Evolutionary conservation across 495 filamentous ascomycete genomes (phyloP).

Genomic region (Penicillium chermesinum): DNA sequence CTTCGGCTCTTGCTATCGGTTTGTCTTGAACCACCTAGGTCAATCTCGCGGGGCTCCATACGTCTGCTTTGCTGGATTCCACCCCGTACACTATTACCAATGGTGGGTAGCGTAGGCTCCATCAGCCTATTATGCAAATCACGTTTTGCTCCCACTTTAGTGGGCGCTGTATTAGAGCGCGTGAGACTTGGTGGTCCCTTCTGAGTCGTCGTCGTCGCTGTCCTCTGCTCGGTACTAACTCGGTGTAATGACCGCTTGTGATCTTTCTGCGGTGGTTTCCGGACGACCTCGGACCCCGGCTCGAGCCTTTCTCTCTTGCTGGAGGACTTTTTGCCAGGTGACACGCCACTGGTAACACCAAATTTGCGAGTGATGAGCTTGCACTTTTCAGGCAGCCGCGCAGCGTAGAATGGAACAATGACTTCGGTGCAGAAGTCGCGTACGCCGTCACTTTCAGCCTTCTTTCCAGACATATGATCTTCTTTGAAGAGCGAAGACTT

Average conservation of each 20-base stretch:
- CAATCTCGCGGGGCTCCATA: slow-evolving; percentile 62
- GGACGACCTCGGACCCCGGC: slow-evolving; percentile 52
- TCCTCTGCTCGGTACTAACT: slow-evolving; percentile 65
- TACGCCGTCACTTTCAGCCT: slow-evolving; percentile 51
- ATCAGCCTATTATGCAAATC: slow-evolving; percentile 16
- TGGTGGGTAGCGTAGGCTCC: slow-evolving; percentile 32
- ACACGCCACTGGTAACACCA: slow-evolving; percentile 64
- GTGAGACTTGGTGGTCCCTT: slow-evolving; percentile 37
- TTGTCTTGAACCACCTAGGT: slow-evolving; percentile 53
- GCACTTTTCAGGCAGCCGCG: slow-evolving; percentile 77
- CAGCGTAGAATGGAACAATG: slow-evolving; percentile 85
- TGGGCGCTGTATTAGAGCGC: slow-evolving; percentile 45
- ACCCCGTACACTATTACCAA: slow-evolving; percentile 36
- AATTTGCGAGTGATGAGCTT: slow-evolving; percentile 78
- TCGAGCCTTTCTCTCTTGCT: slow-evolving; percentile 31
- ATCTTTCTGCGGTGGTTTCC: slow-evolving; percentile 43
- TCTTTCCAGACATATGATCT: slow-evolving; percentile 37
- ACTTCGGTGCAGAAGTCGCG: slow-evolving; percentile 88
- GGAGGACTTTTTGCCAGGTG: slow-evolving; percentile 40
- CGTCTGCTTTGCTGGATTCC: slow-evolving; percentile 56
- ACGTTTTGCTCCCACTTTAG: slow-evolving; percentile 50
- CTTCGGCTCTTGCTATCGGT: slow-evolving; percentile 64
- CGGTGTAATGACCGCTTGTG: slow-evolving; percentile 59
- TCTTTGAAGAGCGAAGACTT: slow-evolving; percentile 27
- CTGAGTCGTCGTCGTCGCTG: slow-evolving; percentile 17